Conservation (phyloP, 768 basidiomycete genomes). For the Mycena leptocephala region DNA sequence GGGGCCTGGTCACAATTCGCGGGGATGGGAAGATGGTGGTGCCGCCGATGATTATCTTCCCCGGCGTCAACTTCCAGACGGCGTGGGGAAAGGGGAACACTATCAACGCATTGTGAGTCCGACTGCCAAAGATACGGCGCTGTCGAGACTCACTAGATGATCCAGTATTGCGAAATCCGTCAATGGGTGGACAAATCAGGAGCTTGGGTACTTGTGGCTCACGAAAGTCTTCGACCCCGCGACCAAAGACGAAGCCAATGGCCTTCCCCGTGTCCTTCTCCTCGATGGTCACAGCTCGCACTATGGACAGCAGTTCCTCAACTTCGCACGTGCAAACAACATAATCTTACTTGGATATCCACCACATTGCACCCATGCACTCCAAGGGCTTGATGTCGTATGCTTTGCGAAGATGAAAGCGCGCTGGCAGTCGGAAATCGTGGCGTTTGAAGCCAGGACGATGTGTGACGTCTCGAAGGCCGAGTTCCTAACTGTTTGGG, state of each 20-base stretch:
- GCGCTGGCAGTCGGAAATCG: conserved; percentile 31
- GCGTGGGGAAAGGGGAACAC: conserved; percentile 43
- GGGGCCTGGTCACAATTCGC: conserved; percentile 47
- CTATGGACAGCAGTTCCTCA: conserved; percentile 39
- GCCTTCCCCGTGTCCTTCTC: conserved; percentile 40
- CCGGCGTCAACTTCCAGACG: conserved; percentile 43
- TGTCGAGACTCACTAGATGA: not conserved
- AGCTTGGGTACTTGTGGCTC: conserved; percentile 40
- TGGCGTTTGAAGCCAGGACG: conserved; percentile 26
- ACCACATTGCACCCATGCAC: conserved; percentile 44
- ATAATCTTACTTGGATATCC: conserved; percentile 51
- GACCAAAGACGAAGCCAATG: conserved; percentile 43
- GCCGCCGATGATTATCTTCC: conserved; percentile 44
- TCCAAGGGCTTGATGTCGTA: conserved; percentile 52
- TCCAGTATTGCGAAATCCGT: conserved; percentile 42
- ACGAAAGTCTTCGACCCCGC: conserved; percentile 45
- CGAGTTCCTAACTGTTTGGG: conserved; percentile 47
- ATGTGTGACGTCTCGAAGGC: conserved; percentile 40
- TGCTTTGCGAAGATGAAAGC: conserved; percentile 40
- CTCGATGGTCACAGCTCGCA: conserved; percentile 53
- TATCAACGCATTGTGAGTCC: conserved; percentile 41
- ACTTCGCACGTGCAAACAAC: conserved; percentile 41
- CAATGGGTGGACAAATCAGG: conserved; percentile 49
- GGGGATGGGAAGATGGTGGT: conserved; percentile 43
- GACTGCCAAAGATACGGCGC: not conserved